A percentile compares a stretch with the other conserved stretches of the same genome.
These are phyloP conservation scores for Paramyrothecium roridum DNA, from an alignment of 2,329 filamentous ascomycete genomes.

Conservation along the genomic window DNA sequence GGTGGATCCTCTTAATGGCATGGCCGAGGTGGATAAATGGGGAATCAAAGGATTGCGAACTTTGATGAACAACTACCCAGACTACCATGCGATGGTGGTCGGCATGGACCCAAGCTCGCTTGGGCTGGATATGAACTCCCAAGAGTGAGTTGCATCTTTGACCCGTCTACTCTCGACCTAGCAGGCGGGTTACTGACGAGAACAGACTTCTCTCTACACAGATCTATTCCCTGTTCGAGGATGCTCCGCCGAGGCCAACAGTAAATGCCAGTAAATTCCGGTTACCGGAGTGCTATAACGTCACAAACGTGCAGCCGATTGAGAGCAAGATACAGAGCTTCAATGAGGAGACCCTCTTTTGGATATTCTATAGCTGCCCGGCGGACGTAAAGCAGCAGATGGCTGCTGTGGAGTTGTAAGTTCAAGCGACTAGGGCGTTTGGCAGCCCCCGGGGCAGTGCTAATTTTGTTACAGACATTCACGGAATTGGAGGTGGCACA, in stretches of 20 bases:
- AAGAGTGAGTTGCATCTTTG: constrained; percentile 47
- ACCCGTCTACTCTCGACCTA: not conserved
- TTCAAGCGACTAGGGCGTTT: not conserved
- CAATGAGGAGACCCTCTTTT: constrained; percentile 67
- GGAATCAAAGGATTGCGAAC: constrained; percentile 62
- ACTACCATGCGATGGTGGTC: constrained; percentile 58
- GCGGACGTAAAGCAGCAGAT: constrained; percentile 60
- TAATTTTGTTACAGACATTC: constrained; percentile 42
- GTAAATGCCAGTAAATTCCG: constrained; percentile 48
- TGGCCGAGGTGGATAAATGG: constrained; percentile 62
- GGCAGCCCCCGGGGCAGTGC: constrained; percentile 3
- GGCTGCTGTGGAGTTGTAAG: constrained; percentile 62
- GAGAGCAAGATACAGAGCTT: constrained; percentile 65
- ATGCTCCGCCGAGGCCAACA: constrained; percentile 54
- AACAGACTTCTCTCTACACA: constrained; percentile 54
- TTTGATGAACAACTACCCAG: constrained; percentile 61
- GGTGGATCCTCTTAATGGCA: constrained; percentile 57
- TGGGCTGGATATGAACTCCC: constrained; percentile 54
- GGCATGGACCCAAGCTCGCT: constrained; percentile 57
- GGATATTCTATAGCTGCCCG: constrained; percentile 67
- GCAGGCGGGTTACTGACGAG: constrained; percentile 11
- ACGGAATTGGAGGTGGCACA: constrained; percentile 68
- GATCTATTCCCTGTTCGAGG: constrained; percentile 60
- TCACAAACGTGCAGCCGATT: constrained; percentile 63
- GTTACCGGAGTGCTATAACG: constrained; percentile 64